Conservation (phyloP, 768 basidiomycete genomes). For the Sistotremastrum suecicum region DNA sequence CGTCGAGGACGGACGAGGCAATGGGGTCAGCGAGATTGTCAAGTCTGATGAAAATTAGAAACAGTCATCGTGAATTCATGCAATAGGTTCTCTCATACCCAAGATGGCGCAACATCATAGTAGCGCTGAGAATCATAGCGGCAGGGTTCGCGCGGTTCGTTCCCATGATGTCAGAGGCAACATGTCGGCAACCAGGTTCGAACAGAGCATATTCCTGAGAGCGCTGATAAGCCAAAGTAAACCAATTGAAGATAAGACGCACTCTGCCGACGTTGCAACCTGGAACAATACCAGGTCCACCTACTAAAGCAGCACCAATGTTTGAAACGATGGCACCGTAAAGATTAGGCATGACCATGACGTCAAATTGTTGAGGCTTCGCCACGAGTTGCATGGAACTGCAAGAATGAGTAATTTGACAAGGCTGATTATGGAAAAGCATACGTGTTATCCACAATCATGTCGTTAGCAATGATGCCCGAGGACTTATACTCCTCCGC, state of each 20-base stretch:
- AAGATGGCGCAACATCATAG: constrained; percentile 95
- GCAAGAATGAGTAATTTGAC: neutral
- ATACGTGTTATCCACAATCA: constrained; percentile 99
- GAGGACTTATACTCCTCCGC: constrained; percentile 92
- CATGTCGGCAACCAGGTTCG: constrained; percentile 96
- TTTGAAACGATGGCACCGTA: constrained; percentile 98
- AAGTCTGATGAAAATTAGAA: constrained; percentile 42
- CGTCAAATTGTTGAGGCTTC: constrained; percentile 91
- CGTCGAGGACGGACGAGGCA: constrained; percentile 82
- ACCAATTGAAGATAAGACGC: constrained; percentile 13
- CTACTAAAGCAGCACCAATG: constrained; percentile 96
- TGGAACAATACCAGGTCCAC: constrained; percentile 95
- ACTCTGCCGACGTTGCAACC: constrained; percentile 96
- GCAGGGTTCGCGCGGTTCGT: constrained; percentile 94
- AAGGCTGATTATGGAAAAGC: constrained; percentile 10
- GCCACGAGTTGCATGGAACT: constrained; percentile 99
- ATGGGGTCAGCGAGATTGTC: constrained; percentile 90
- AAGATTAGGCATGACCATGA: constrained; percentile 98
- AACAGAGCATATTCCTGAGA: constrained; percentile 88
- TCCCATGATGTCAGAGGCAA: constrained; percentile 92
- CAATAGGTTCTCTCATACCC: constrained; percentile 38
- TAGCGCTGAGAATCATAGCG: constrained; percentile 92
- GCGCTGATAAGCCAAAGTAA: neutral
- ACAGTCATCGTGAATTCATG: constrained; percentile 16
- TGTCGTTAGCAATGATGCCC: constrained; percentile 89